Evolutionary conservation across 208 protist species (phyloP).

Genomic region (Crithidia expoeki): DNA sequence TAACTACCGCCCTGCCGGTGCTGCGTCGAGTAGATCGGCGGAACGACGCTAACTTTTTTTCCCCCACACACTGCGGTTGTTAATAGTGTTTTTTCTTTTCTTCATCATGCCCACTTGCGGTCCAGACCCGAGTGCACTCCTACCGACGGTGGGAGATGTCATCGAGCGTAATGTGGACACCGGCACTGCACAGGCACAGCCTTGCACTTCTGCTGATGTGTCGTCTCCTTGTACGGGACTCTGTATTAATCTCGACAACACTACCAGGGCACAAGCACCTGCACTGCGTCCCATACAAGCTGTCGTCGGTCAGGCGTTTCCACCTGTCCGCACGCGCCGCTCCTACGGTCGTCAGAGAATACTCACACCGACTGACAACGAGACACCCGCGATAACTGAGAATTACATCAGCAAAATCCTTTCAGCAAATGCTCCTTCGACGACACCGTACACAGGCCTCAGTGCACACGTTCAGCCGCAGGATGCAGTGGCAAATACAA

Average conservation of each 20-base stretch:
- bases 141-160: slow-evolving; percentile 41
- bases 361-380: background rate
- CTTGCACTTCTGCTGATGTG: background rate
- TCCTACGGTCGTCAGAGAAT: slow-evolving; percentile 30
- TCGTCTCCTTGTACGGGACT: background rate
- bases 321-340: slow-evolving; percentile 17
- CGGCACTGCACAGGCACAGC: background rate
- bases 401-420: background rate
- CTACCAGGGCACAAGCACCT: background rate
- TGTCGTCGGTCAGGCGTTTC: slow-evolving; percentile 47
- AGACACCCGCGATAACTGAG: background rate
- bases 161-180: slow-evolving; percentile 32
- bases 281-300: slow-evolving; percentile 47
- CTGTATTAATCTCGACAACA: background rate
- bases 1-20: too few species aligned
- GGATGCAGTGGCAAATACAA: background rate
- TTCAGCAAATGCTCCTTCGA: background rate
- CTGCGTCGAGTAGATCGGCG: too few species aligned
- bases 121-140: background rate
- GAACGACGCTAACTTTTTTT: too few species aligned
- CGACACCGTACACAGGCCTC: background rate
- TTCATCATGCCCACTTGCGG: slow-evolving; percentile 3
- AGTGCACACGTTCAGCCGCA: slow-evolving; percentile 61
- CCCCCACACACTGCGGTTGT: too few species aligned
- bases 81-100: too few species aligned